Evolutionary conservation across 306 rosid species (phyloP).

Genomic region (Cucumis melo): DNA sequence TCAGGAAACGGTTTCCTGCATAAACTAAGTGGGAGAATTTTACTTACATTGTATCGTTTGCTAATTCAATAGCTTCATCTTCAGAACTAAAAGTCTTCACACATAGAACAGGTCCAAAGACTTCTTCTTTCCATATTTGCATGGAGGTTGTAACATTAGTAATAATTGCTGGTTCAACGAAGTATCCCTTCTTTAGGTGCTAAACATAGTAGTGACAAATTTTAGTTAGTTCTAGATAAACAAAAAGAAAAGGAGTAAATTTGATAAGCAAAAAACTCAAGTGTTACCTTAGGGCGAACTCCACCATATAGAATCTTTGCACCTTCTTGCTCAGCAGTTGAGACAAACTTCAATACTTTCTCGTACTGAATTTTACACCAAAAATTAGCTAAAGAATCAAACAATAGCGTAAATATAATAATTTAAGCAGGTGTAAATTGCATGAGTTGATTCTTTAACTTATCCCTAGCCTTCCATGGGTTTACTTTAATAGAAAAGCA

Average conservation of each 20-base stretch:
- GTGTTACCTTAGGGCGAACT: slow-evolving; percentile 73
- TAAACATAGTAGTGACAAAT: slow-evolving; percentile 22
- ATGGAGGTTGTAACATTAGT: slow-evolving; percentile 67
- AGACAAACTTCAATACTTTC: slow-evolving; percentile 63
- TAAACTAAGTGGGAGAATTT: slow-evolving; percentile 2
- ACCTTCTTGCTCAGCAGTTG: slow-evolving; percentile 85
- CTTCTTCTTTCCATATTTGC: slow-evolving; percentile 99
- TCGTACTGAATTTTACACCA: slow-evolving; percentile 50
- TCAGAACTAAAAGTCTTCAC: slow-evolving; percentile 84
- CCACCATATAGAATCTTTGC: slow-evolving; percentile 84
- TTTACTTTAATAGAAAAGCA: background rate
- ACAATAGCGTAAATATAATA: background rate
- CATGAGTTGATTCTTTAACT: background rate
- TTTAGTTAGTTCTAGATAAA: background rate
- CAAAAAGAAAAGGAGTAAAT: background rate
- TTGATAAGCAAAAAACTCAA: background rate
- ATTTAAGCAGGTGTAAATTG: background rate
- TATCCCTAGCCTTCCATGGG: background rate
- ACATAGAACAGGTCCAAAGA: slow-evolving; percentile 88
- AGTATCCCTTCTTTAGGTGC: slow-evolving; percentile 88
- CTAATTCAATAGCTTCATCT: slow-evolving; percentile 87
- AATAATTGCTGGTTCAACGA: slow-evolving; percentile 65
- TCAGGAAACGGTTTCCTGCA: slow-evolving; percentile 1
- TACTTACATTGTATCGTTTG: slow-evolving; percentile 73
- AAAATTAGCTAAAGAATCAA: slow-evolving; percentile 23